These are phyloP conservation scores for Phytomonas serpens DNA, from an alignment of 208 protist genomes.

Conservation along the genomic window DNA sequence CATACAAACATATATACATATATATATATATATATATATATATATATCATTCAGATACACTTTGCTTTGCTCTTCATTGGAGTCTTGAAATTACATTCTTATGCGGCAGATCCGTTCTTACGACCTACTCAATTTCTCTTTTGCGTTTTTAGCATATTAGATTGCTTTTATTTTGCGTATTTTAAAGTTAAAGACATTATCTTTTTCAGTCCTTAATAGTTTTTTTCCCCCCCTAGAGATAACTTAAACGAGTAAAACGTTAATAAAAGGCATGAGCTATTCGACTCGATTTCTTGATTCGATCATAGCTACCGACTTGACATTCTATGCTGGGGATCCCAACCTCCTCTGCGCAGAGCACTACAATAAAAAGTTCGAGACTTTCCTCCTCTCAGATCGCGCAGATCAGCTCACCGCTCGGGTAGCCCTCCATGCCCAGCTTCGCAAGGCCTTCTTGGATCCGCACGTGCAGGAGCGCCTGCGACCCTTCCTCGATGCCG, in stretches of 20 bases:
- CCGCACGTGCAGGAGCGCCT: conserved; percentile 43
- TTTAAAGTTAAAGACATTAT: background rate
- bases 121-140: background rate
- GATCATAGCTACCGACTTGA: conserved; percentile 63
- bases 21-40: background rate
- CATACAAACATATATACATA: background rate
- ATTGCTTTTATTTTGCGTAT: background rate
- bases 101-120: background rate
- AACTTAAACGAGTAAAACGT: background rate
- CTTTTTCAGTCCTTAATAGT: background rate
- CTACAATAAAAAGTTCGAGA: conserved; percentile 35
- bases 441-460: conserved; percentile 58
- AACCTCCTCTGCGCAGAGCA: conserved; percentile 31
- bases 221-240: conserved; percentile 2
- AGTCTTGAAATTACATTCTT: background rate
- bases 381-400: conserved; percentile 37
- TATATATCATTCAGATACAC: conserved; percentile 8
- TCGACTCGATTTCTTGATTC: conserved; percentile 45
- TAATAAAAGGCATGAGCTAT: conserved; percentile 25
- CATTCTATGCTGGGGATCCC: conserved; percentile 71
- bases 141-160: background rate
- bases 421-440: conserved; percentile 74
- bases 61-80: background rate
- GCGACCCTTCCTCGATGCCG: conserved; percentile 39
- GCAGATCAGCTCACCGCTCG: conserved; percentile 57